Percentiles rank a stretch among this genome's conserved stretches.
phyloP scores from a whole-genome alignment of 495 filamentous ascomycete genomes.

The Tuber calosporum region DNA sequence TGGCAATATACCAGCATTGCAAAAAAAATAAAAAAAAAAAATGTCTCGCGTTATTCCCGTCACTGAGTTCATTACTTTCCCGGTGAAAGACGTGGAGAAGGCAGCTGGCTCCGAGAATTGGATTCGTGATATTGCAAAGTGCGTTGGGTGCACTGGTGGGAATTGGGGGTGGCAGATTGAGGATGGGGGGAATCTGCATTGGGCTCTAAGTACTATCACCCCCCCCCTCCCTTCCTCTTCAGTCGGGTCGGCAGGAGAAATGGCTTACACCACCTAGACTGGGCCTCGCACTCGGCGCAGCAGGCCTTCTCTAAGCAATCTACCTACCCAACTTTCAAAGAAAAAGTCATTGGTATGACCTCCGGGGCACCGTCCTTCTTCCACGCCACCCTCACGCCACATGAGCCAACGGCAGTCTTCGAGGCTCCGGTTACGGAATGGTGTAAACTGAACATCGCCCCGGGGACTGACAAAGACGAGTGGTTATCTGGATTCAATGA shows the following conservation, averaged over 20 bases:
- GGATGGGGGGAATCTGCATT: slow-evolving; percentile 22
- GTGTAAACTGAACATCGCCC: slow-evolving; percentile 9
- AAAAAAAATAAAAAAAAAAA: not conserved
- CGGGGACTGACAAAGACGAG: slow-evolving; percentile 17
- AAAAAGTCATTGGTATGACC: not conserved
- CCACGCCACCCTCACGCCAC: slow-evolving; percentile 21
- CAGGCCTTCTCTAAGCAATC: not conserved
- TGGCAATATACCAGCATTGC: not conserved
- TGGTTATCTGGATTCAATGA: slow-evolving; percentile 7
- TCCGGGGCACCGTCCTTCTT: slow-evolving; percentile 7
- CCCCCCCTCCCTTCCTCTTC: not conserved
- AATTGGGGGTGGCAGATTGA: slow-evolving; percentile 30
- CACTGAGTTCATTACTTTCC: slow-evolving; percentile 24
- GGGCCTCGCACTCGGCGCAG: not conserved
- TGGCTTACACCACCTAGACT: not conserved
- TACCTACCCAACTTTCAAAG: slow-evolving; percentile 4
- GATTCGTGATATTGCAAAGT: slow-evolving; percentile 10
- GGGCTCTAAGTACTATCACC: slow-evolving; percentile 19
- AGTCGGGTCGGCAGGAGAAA: not conserved
- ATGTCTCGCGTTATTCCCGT: slow-evolving; percentile 4
- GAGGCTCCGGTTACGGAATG: slow-evolving; percentile 22
- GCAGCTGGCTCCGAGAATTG: slow-evolving; percentile 17
- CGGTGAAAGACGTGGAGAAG: slow-evolving; percentile 11
- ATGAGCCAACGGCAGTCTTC: slow-evolving; percentile 14
- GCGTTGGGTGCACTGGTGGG: slow-evolving; percentile 4